Evolutionary conservation across 345 rosid genomes (phyloP).

Genomic region (Salix caprea): DNA sequence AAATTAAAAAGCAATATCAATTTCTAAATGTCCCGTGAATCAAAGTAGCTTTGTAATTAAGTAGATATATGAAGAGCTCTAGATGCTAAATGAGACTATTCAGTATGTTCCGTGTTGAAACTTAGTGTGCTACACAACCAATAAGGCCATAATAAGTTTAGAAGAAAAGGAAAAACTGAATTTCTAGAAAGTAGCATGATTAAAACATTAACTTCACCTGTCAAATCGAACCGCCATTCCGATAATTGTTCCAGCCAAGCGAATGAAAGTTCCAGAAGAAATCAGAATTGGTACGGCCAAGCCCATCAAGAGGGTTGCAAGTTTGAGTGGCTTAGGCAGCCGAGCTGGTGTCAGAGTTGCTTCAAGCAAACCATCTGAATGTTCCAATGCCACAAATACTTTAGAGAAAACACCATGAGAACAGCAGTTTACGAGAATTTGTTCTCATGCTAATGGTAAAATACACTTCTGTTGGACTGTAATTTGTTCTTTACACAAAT

Average conservation of each 20-base stretch:
- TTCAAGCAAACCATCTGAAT: constrained; percentile 87
- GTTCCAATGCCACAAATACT: constrained; percentile 4
- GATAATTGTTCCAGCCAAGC: constrained; percentile 42
- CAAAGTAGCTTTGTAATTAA: background rate
- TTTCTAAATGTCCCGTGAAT: background rate
- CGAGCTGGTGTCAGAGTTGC: constrained; percentile 84
- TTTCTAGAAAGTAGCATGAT: background rate
- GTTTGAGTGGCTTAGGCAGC: constrained; percentile 85
- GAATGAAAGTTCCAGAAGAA: constrained; percentile 68
- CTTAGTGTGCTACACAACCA: background rate
- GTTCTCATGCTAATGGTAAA: too few relatives aligned
- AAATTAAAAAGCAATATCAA: constrained; percentile 14
- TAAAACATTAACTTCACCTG: constrained; percentile 42
- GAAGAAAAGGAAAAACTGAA: background rate
- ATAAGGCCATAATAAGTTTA: background rate
- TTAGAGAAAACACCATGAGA: background rate
- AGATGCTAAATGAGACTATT: too few relatives aligned
- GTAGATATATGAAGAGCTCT: too few relatives aligned
- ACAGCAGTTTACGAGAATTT: background rate
- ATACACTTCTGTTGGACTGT: background rate
- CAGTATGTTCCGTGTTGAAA: too few relatives aligned
- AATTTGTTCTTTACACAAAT: constrained; percentile 1
- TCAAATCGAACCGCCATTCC: constrained; percentile 72
- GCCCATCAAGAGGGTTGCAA: constrained; percentile 72
- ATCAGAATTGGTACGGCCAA: constrained; percentile 64